Evolutionary conservation across 1,284 basidiomycete genomes (phyloP).

Genomic region (Phaffia rhodozyma): DNA sequence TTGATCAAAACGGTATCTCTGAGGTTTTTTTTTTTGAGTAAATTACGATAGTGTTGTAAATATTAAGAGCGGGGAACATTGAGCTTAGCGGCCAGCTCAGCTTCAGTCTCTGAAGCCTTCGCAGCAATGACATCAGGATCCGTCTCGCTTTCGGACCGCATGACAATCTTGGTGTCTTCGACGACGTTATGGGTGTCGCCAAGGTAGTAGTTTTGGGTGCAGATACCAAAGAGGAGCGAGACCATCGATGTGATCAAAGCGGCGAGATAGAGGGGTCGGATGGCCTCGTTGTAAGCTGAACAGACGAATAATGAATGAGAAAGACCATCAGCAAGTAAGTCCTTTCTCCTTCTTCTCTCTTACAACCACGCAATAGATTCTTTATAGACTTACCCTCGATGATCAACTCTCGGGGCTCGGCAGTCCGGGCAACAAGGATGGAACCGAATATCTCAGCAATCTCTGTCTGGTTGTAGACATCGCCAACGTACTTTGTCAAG

Average conservation of each 20-base stretch:
- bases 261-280: slow-evolving; percentile 23
- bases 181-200: slow-evolving; percentile 21
- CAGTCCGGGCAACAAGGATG: slow-evolving; percentile 20
- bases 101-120: too few species aligned
- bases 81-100: too few species aligned
- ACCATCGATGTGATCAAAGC: slow-evolving; percentile 24
- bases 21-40: too few species aligned
- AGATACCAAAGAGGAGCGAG: slow-evolving; percentile 24
- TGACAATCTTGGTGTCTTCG: too few species aligned
- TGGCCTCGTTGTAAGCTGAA: slow-evolving; percentile 26
- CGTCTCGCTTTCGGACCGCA: too few species aligned
- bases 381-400: slow-evolving; percentile 20
- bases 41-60: too few species aligned
- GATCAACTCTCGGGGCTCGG: slow-evolving; percentile 27
- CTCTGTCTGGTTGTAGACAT: slow-evolving; percentile 19
- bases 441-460: slow-evolving; percentile 7
- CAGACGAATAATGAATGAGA: not conserved
- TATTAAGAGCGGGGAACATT: too few species aligned
- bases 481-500: slow-evolving; percentile 18
- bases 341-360: too few species aligned
- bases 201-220: slow-evolving; percentile 26
- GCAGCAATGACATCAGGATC: too few species aligned
- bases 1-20: too few species aligned
- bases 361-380: not conserved
- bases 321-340: not conserved